Evolutionary conservation across 2,329 filamentous ascomycete species (phyloP).

Genomic region (Trichoderma asperellum): DNA sequence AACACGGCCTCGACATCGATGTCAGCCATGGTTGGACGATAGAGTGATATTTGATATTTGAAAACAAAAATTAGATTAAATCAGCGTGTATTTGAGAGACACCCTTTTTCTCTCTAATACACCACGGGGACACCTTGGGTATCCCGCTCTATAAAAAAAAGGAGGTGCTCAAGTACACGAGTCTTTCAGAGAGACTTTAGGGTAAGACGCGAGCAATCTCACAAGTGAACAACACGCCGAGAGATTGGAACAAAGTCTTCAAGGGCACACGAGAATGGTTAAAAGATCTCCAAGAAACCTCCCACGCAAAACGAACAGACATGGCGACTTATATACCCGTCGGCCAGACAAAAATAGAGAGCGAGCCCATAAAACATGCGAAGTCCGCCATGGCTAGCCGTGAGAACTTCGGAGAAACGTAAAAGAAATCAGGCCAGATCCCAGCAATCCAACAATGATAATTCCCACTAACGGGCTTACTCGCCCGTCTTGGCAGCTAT

Average conservation of each 20-base stretch:
- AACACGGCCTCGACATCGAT: constrained; percentile 59
- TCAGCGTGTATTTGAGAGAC: not conserved
- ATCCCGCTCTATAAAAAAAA: not conserved
- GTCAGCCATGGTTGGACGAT: constrained; percentile 47
- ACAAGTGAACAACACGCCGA: not conserved
- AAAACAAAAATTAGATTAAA: too few species aligned
- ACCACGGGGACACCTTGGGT: not conserved
- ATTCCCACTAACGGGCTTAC: constrained; percentile 21
- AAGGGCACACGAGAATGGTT: not conserved
- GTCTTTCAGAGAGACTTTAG: not conserved
- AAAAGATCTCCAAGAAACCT: not conserved
- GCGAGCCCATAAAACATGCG: not conserved
- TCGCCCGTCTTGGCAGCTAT: constrained; percentile 5
- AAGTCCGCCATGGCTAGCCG: not conserved
- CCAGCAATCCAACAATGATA: not conserved
- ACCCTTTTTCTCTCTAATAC: not conserved
- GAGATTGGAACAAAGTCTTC: not conserved
- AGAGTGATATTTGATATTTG: not conserved
- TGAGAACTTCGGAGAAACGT: constrained; percentile 18
- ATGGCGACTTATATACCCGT: constrained; percentile 20
- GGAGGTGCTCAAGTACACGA: not conserved
- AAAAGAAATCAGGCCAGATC: constrained; percentile 5
- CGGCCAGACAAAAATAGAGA: not conserved
- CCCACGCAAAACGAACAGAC: not conserved
- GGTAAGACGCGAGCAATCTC: not conserved